These are phyloP conservation scores for Blastobotrys illinoisensis DNA, from an alignment of 1,139 yeast species.

Conservation along the genomic window DNA sequence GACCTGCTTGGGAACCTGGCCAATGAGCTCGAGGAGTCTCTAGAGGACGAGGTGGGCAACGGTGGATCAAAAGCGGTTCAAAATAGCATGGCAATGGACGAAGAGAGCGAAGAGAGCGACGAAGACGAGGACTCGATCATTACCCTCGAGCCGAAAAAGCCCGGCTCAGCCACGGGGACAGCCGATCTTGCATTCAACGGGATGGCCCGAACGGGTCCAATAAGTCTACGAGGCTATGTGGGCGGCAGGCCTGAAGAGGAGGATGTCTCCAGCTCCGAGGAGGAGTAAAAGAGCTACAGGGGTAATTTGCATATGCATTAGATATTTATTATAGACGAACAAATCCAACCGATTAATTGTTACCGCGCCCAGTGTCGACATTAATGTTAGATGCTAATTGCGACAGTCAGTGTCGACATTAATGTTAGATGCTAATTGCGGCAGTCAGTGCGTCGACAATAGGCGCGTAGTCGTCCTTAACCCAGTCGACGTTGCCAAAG, in stretches of 20 bases:
- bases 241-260: conserved; percentile 23
- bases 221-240: conserved; percentile 22
- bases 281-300: conserved; percentile 17
- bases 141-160: conserved; percentile 11
- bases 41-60: conserved; percentile 20
- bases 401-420: too few species aligned
- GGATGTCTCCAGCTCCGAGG: conserved; percentile 26
- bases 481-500: not conserved
- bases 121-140: conserved; percentile 15
- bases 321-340: not conserved
- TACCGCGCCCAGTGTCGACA: too few species aligned
- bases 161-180: not conserved
- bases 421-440: not conserved
- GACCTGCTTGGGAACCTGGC: conserved; percentile 29
- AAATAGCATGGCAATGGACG: not conserved
- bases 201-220: conserved; percentile 16
- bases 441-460: not conserved
- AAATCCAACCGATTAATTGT: not conserved
- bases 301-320: not conserved
- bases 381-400: too few species aligned
- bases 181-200: conserved; percentile 3
- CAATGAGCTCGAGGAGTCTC: conserved; percentile 25
- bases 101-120: conserved; percentile 18
- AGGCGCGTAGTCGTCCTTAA: not conserved
- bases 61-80: not conserved